Evolutionary conservation across 164 flowering plant species (phyloP).

Genomic region (Annona squamosa): DNA sequence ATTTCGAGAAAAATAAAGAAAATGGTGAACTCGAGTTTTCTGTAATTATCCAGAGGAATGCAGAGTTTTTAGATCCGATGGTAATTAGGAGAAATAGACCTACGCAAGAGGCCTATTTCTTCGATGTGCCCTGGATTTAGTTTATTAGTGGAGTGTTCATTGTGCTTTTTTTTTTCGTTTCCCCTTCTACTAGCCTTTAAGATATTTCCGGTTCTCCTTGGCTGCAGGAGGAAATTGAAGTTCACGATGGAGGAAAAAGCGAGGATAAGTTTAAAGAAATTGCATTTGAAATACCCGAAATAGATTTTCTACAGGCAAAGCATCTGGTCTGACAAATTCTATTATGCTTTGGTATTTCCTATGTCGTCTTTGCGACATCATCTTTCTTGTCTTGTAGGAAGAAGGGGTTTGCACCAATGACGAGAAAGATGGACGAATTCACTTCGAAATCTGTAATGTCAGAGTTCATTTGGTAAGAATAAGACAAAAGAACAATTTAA

Average conservation of each 20-base stretch:
- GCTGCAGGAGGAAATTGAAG: conserved; percentile 28
- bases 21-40: background rate
- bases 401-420: conserved; percentile 15
- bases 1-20: background rate
- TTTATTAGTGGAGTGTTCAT: background rate
- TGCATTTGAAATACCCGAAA: conserved; percentile 60
- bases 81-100: too few species aligned
- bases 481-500: too few species aligned
- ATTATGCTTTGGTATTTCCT: too few species aligned
- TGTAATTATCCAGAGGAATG: background rate
- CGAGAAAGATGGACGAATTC: conserved; percentile 19
- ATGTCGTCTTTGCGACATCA: background rate
- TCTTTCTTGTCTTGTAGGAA: conserved; percentile 21
- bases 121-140: background rate
- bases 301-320: conserved; percentile 35
- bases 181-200: background rate
- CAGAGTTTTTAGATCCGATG: too few species aligned
- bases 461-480: conserved; percentile 27
- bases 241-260: conserved; percentile 11
- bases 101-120: background rate
- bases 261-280: conserved; percentile 12
- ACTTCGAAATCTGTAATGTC: conserved; percentile 25
- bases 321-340: background rate
- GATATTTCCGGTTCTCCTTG: background rate
- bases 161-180: too few species aligned